Evolutionary conservation across 2,329 filamentous ascomycete genomes (phyloP).

Genomic region (Xylariomycetidae sp.): DNA sequence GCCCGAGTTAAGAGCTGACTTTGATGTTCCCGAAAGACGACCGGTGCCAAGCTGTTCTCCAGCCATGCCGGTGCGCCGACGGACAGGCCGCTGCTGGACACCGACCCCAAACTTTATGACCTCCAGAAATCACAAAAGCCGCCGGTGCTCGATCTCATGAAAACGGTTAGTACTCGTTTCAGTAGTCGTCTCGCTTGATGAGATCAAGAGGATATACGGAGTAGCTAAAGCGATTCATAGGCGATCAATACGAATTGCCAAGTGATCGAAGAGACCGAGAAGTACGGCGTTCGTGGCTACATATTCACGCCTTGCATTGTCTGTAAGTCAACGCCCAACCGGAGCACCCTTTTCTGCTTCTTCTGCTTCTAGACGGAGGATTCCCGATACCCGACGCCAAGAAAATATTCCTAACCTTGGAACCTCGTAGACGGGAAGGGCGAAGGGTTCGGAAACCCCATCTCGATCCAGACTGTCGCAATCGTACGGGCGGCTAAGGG

Average conservation of each 20-base stretch:
- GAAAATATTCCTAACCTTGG: too few species aligned
- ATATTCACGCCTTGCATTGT: slow-evolving; percentile 52
- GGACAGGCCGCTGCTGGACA: slow-evolving; percentile 37
- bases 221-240: slow-evolving; percentile 18
- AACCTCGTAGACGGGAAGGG: slow-evolving; percentile 34
- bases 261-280: slow-evolving; percentile 38
- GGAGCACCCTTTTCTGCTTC: too few species aligned
- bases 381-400: too few species aligned
- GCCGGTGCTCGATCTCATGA: slow-evolving; percentile 13
- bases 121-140: slow-evolving; percentile 35
- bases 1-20: slow-evolving; percentile 1
- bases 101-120: slow-evolving; percentile 36
- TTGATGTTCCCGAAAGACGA: slow-evolving; percentile 33
- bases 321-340: slow-evolving; percentile 25
- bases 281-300: slow-evolving; percentile 40
- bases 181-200: too few species aligned
- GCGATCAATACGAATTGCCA: slow-evolving; percentile 35
- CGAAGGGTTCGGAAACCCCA: slow-evolving; percentile 44
- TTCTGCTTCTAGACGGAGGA: too few species aligned
- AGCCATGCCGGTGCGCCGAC: slow-evolving; percentile 39
- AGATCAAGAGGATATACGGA: not conserved
- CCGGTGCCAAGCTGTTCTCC: slow-evolving; percentile 49
- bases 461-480: slow-evolving; percentile 47
- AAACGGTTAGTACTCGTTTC: slow-evolving; percentile 16
- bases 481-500: slow-evolving; percentile 41